These are phyloP conservation scores for Tulasnella sp. DNA, from an alignment of 768 basidiomycete genomes.

Conservation along the genomic window DNA sequence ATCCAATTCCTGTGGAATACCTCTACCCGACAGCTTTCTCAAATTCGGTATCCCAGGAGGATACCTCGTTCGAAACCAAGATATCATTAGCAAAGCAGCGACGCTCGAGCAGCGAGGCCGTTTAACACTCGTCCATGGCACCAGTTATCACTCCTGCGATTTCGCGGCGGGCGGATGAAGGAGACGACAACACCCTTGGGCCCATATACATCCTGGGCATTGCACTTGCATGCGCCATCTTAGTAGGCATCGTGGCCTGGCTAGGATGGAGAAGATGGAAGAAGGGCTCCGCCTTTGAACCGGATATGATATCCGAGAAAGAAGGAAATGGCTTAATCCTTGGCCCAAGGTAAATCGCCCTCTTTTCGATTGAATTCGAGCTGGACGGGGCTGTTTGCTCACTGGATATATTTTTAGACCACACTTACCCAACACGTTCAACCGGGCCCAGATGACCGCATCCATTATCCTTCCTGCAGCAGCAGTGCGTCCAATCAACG, in stretches of 20 bases:
- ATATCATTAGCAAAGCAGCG: not conserved
- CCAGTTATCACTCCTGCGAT: not conserved
- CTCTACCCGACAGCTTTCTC: not conserved
- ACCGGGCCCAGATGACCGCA: slow-evolving; percentile 23
- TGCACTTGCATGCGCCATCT: not conserved
- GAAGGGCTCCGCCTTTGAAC: slow-evolving; percentile 9
- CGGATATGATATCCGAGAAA: not conserved
- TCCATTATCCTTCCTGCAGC: slow-evolving; percentile 13
- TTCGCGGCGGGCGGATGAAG: not conserved
- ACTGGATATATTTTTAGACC: not conserved
- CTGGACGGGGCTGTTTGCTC: not conserved
- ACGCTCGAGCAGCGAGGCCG: not conserved
- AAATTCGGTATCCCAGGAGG: not conserved
- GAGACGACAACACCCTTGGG: slow-evolving; percentile 1
- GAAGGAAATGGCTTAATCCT: not conserved
- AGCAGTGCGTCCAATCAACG: slow-evolving; percentile 7
- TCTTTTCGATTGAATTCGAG: not conserved
- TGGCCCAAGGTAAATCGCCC: not conserved
- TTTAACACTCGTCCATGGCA: not conserved
- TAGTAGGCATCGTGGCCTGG: slow-evolving; percentile 6
- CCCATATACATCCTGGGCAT: slow-evolving; percentile 28
- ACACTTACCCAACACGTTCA: not conserved
- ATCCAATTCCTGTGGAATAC: slow-evolving; percentile 6
- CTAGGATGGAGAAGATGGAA: slow-evolving; percentile 8
- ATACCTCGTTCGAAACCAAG: not conserved